phyloP scores from a whole-genome alignment of 2,329 filamentous ascomycete species.

The Aspergillus hiratsukae region DNA sequence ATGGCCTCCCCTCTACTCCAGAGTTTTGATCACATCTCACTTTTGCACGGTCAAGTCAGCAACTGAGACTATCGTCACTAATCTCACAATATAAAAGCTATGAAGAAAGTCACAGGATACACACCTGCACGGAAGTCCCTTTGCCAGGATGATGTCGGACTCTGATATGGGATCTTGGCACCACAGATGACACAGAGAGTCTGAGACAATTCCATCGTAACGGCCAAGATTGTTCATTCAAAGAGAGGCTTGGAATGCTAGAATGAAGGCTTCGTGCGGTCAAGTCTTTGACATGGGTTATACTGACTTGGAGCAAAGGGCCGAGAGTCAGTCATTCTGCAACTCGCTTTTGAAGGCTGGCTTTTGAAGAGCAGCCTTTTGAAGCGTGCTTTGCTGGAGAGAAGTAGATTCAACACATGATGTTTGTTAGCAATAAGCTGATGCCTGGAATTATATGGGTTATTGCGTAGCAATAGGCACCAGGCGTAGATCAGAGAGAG shows the following conservation, averaged over 20 bases:
- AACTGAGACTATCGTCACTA: not conserved
- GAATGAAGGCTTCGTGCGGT: too few relatives aligned
- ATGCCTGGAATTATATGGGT: not conserved
- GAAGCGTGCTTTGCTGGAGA: not conserved
- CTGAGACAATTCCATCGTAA: not conserved
- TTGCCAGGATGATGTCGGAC: not conserved
- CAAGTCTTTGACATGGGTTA: too few relatives aligned
- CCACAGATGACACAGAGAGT: constrained; percentile 12
- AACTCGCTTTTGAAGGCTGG: not conserved
- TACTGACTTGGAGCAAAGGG: too few relatives aligned
- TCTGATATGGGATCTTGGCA: constrained; percentile 6
- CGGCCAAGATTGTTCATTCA: not conserved
- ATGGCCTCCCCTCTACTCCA: constrained; percentile 9
- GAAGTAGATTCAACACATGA: not conserved
- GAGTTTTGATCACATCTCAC: constrained; percentile 12
- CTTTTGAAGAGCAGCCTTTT: not conserved
- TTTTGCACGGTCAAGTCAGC: not conserved
- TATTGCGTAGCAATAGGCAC: not conserved
- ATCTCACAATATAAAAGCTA: not conserved
- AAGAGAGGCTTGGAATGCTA: not conserved
- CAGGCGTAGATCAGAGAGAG: not conserved
- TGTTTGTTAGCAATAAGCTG: not conserved
- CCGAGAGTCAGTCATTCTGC: not conserved
- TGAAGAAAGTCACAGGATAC: not conserved
- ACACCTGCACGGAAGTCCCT: not conserved